Evolutionary conservation across 768 basidiomycete species (phyloP), one percentile per base, ranked within the genome.

Genomic region (Xerocomellus chrysenteron): DNA sequence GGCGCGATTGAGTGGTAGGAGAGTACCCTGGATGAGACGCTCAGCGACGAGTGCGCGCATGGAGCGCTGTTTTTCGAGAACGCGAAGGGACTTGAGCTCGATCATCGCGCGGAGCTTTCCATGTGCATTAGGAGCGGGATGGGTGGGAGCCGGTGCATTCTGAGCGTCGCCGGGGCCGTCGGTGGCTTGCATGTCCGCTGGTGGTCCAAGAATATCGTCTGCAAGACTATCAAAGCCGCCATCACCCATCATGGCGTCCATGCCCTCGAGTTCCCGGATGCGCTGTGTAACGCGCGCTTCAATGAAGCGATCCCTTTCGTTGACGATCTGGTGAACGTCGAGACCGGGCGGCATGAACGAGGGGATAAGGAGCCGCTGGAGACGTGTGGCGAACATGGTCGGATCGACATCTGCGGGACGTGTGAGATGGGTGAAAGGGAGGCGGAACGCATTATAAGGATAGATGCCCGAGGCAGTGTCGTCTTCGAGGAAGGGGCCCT

Each of bases 281-380:
- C 97, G 85, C 73, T 97, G 92, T 40, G 86, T 81, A 49, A 98
- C 84, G 21, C 96, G 85, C 5, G 90, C 88, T 65, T 97, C 92
- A 54, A 98, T 85, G 71, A 85, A 95, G 11, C 92, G 83, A 61
- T 96, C 92, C 7, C 96, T 85, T 73, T 99, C 97, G 60, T 92
- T 88, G 65, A 94, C 80, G 57, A 98, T 81, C 61, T 92, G 84
- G 63, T 95, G 88, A 4, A 95, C 91, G 70, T 99, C 97, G 32
- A 99, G 83, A 16, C 96, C 96, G 11, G 81, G 75, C 0, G 97
- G 96, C 84, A 92, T 91, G 58, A 98, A 76, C 8, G 90, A 90
- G 0, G 97, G 97, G 19, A 98, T 80, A 42, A 98, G 75, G 24
- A 93, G 81, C 4, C 90, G 82, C 66, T 92, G 90, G 30, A 92